Evolutionary conservation across 2,329 filamentous ascomycete genomes (phyloP).

Genomic region (Fusarium pseudonygamai): DNA sequence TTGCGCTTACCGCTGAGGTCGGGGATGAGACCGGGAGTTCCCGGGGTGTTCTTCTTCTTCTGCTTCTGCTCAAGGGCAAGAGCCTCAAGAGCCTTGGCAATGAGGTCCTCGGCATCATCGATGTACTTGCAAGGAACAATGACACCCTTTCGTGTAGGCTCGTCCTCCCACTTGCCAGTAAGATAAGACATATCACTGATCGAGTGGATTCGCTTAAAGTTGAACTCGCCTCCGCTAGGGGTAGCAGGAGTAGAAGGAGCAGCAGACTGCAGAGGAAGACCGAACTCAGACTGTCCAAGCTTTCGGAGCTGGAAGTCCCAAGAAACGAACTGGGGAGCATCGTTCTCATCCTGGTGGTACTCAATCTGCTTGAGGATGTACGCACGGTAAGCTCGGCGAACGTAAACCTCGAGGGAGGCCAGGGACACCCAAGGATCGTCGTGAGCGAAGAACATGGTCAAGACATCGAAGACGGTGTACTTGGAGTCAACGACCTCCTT

Average conservation of each 20-base stretch:
- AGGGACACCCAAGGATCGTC: conserved; percentile 93
- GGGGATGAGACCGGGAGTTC: conserved; percentile 69
- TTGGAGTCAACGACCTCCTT: conserved; percentile 99
- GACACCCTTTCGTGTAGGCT: conserved; percentile 89
- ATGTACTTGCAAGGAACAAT: conserved; percentile 94
- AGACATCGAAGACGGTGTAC: conserved; percentile 96
- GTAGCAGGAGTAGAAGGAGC: conserved; percentile 87
- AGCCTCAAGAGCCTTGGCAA: conserved; percentile 84
- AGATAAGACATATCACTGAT: conserved; percentile 98
- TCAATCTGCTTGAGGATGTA: conserved; percentile 91
- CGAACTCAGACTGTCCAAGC: conserved; percentile 90
- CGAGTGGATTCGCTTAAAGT: conserved; percentile 86
- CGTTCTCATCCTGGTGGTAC: conserved; percentile 83
- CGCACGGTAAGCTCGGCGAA: conserved; percentile 94
- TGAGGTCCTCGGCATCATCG: conserved; percentile 89
- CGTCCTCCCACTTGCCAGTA: conserved; percentile 74
- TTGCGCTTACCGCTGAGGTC: conserved; percentile 80
- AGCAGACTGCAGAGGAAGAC: conserved; percentile 79
- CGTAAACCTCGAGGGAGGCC: conserved; percentile 94
- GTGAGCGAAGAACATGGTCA: conserved; percentile 95
- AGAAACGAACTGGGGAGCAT: conserved; percentile 77
- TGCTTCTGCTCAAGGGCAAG: conserved; percentile 71
- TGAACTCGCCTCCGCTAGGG: conserved; percentile 66
- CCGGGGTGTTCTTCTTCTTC: conserved; percentile 63
- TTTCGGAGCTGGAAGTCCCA: conserved; percentile 98